Evolutionary conservation across 2,329 filamentous ascomycete species (phyloP).

Genomic region (Fusarium stilboides): DNA sequence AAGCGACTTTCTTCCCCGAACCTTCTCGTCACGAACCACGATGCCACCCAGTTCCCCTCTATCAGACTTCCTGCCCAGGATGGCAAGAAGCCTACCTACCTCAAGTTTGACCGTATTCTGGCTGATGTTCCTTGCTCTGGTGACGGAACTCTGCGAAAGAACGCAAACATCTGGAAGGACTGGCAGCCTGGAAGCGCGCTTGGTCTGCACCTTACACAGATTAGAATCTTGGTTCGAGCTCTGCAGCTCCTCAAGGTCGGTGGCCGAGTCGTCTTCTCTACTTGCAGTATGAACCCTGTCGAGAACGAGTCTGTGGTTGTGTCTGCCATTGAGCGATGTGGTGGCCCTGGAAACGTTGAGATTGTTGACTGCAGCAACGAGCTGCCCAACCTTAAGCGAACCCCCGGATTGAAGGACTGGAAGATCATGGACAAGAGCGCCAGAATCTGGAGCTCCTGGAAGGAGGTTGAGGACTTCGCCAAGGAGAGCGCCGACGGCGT

Average conservation of each 20-base stretch:
- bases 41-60: conserved; percentile 94
- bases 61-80: conserved; percentile 81
- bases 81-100: conserved; percentile 76
- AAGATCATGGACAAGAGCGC: conserved; percentile 91
- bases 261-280: conserved; percentile 96
- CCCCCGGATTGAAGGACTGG: conserved; percentile 85
- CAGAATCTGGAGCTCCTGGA: conserved; percentile 84
- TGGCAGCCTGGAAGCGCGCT: conserved; percentile 92
- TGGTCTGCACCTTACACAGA: conserved; percentile 88
- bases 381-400: conserved; percentile 82
- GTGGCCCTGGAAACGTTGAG: conserved; percentile 84
- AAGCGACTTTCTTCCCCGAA: conserved; percentile 98
- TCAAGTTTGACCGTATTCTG: conserved; percentile 97
- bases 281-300: conserved; percentile 98
- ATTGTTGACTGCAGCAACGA: conserved; percentile 87
- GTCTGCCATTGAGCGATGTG: conserved; percentile 90
- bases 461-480: conserved; percentile 81
- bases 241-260: conserved; percentile 97
- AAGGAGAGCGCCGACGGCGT: conserved; percentile 69
- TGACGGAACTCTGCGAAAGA: conserved; percentile 95
- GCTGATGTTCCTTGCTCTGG: conserved; percentile 98
- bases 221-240: conserved; percentile 90
- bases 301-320: conserved; percentile 96
- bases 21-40: conserved; percentile 96
- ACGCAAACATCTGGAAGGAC: conserved; percentile 93